Evolutionary conservation across 2,329 filamentous ascomycete species (phyloP).

Genomic region (Fonsecaea multimorphosa): DNA sequence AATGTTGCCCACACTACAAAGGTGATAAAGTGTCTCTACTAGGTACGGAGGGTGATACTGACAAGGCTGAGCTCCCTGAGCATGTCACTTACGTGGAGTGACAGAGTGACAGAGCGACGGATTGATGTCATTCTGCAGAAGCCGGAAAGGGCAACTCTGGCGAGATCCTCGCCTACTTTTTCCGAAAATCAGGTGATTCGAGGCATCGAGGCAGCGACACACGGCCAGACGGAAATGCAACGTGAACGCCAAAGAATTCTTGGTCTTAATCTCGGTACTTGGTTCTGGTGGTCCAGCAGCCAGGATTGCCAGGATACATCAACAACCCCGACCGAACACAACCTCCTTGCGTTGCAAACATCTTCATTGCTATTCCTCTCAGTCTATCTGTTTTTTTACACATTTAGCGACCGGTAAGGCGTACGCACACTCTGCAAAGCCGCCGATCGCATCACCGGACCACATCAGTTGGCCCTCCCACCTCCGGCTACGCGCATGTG

Average conservation of each 20-base stretch:
- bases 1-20: neutral
- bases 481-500: conserved; percentile 23
- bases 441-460: conserved; percentile 17
- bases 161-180: conserved; percentile 1
- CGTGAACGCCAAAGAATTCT: neutral
- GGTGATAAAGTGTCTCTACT: neutral
- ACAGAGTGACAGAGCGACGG: neutral
- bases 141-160: neutral
- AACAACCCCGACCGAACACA: neutral
- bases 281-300: neutral
- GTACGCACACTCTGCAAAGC: neutral
- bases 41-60: neutral
- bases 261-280: conserved; percentile 4
- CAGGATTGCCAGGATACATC: neutral
- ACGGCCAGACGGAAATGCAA: neutral
- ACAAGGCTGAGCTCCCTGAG: neutral
- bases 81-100: neutral
- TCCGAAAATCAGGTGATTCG: conserved; percentile 3
- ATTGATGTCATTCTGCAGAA: neutral
- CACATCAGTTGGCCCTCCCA: conserved; percentile 26
- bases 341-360: neutral
- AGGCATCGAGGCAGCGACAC: neutral
- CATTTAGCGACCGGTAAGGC: neutral
- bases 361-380: neutral
- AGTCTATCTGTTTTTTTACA: neutral